Base-by-base conservation (phyloP, 2,329 filamentous ascomycete species). In the Alternaria sp. region DNA sequence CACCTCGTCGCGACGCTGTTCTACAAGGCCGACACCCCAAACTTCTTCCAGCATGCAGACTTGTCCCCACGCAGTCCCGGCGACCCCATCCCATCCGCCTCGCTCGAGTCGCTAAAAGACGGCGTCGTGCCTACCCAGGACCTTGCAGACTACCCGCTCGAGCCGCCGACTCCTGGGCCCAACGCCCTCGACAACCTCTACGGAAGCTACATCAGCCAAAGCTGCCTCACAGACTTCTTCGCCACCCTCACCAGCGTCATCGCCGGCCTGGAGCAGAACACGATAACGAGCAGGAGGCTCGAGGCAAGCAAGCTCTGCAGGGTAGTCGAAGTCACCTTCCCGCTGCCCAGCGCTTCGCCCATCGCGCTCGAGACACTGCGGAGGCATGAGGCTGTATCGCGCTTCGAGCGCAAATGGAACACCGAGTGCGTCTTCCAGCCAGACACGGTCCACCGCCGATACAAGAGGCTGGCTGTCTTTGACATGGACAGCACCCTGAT, bases 401-500 rank as follows among this genome's bases (percentile, higher is more conserved):
- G 73, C n/a, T 96, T 96, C 72, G 92, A 96, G 84, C 87, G 88
- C 64, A 91, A 94, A 77, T 96, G 92, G 92, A 94, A 93, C 72
- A 89, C 95, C 41, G 92, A 96, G 78, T 90, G 94, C 14, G 87
- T 91, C 20, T 83, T 96, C 63, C 92, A 96, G 78, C 80, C 80
- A 41, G 91, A 94, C 74, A 86, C 83, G 30, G 83, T 94, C 32
- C 93, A 90, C 83, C 85, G 93, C 59, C 86, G 90, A 28, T 88
- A 96, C 79, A 94, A 94, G 67, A 88, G 94, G 8, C 84, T 98
- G 11, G 93, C 94, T 4, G 92, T 97, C 32, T 99, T 99, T 74
- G 95, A 99, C 79, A 99, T 99, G 95, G 95, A 99, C 81, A 95
- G 91, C 78, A 99, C 95, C 0, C 86, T 99, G 61, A 98, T 99